Percentiles rank a stretch among this genome's conserved stretches.
These are phyloP conservation scores for Diaporthe ilicicola DNA, from an alignment of 2,329 filamentous ascomycete genomes.

Conservation along the genomic window DNA sequence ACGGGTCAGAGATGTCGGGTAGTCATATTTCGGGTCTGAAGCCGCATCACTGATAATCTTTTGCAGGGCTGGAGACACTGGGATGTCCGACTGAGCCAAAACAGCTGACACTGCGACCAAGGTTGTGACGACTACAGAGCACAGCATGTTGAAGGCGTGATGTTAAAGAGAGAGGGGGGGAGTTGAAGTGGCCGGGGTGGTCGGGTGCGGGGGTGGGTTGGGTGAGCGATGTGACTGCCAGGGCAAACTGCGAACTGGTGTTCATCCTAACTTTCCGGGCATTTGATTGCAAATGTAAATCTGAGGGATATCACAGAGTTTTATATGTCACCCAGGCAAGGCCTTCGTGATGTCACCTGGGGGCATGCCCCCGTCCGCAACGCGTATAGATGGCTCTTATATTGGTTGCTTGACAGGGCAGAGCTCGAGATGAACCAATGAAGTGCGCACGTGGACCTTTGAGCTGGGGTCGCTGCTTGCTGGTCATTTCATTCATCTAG, in stretches of 20 bases:
- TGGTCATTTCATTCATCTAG: background rate
- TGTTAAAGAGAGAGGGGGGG: background rate
- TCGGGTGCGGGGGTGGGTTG: background rate
- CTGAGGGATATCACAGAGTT: background rate
- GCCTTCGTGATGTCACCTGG: conserved; percentile 21
- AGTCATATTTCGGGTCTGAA: conserved; percentile 46
- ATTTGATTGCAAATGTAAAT: background rate
- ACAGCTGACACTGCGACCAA: background rate
- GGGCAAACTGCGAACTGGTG: background rate
- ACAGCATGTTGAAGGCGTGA: conserved; percentile 13
- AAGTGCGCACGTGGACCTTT: conserved; percentile 24
- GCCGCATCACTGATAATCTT: conserved; percentile 26
- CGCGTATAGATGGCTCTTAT: background rate
- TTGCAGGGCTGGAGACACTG: conserved; percentile 27
- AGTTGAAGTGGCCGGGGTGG: background rate
- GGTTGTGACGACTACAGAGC: background rate
- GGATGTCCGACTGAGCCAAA: conserved; percentile 27
- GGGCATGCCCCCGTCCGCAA: background rate
- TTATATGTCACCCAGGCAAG: background rate
- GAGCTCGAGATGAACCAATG: conserved; percentile 18
- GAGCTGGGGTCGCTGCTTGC: background rate
- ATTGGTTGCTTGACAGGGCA: conserved; percentile 9
- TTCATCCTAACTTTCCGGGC: conserved; percentile 2
- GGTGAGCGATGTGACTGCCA: background rate
- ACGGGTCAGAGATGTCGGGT: conserved; percentile 62